Evolutionary conservation across 768 basidiomycete genomes (phyloP).

Genomic region (Amanita rubescens): DNA sequence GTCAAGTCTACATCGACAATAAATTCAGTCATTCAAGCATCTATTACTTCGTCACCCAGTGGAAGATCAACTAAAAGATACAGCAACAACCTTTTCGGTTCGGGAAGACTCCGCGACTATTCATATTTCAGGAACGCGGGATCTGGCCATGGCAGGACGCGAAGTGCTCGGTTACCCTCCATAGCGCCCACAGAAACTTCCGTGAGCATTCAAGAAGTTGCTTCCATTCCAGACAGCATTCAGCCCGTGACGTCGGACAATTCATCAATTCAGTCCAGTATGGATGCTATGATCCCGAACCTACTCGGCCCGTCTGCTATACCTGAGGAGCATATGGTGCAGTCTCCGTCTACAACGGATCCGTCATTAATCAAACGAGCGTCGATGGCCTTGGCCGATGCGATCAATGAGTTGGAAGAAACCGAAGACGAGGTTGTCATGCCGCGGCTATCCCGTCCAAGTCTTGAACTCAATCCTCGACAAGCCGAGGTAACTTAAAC

Average conservation of each 20-base stretch:
- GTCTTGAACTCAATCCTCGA: not conserved
- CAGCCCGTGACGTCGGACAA: conserved; percentile 53
- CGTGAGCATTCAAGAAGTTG: conserved; percentile 25
- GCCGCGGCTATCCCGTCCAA: conserved; percentile 39
- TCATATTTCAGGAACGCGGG: conserved; percentile 54
- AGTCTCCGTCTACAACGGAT: conserved; percentile 31
- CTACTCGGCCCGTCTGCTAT: conserved; percentile 23
- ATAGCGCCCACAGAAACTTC: conserved; percentile 42
- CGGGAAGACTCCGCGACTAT: conserved; percentile 72
- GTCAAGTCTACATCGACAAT: conserved; percentile 23
- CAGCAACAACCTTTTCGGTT: conserved; percentile 84
- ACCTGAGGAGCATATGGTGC: conserved; percentile 27
- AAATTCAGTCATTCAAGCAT: conserved; percentile 24
- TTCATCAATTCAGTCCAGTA: conserved; percentile 33
- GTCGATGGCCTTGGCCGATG: conserved; percentile 69
- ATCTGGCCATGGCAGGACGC: conserved; percentile 30
- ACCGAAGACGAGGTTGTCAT: conserved; percentile 72
- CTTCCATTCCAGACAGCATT: conserved; percentile 37
- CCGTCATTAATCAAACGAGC: conserved; percentile 49
- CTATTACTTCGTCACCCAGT: conserved; percentile 38
- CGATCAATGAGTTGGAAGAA: conserved; percentile 71
- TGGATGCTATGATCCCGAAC: conserved; percentile 26
- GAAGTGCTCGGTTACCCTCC: conserved; percentile 40
- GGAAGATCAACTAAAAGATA: conserved; percentile 57
- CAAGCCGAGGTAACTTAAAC: conserved; percentile 1